phyloP scores from a whole-genome alignment of 352 stramenopile species.

The Blastocystis sp. region DNA sequence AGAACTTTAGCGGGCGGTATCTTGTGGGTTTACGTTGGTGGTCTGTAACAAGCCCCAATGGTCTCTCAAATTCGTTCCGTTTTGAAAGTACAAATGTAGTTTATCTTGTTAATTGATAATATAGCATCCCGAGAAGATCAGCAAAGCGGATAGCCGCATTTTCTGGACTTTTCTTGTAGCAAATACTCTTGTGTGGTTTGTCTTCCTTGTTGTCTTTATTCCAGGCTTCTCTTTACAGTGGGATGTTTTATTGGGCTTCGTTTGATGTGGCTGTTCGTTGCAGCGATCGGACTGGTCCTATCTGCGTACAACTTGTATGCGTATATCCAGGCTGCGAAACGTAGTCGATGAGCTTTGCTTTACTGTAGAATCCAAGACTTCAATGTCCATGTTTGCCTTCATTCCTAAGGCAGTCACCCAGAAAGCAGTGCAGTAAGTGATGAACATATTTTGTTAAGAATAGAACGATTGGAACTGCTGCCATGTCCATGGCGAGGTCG shows the following conservation, averaged over 20 bases:
- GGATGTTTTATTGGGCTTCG: background rate
- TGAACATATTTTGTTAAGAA: background rate
- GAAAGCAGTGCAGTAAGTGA: constrained; percentile 18
- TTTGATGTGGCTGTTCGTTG: background rate
- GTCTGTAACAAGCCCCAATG: background rate
- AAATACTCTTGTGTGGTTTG: background rate
- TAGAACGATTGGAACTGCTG: background rate
- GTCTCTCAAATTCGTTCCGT: background rate
- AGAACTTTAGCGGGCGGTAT: constrained; percentile 50
- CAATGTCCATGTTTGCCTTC: constrained; percentile 26
- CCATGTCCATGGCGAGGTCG: background rate
- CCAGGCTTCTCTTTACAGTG: background rate
- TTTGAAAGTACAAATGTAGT: constrained; percentile 51
- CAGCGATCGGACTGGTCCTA: background rate
- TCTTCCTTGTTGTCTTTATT: background rate
- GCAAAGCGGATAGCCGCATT: constrained; percentile 31
- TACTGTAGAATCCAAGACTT: constrained; percentile 28
- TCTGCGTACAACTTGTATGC: constrained; percentile 44
- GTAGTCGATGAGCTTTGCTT: background rate
- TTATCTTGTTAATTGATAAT: background rate
- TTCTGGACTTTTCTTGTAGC: constrained; percentile 41
- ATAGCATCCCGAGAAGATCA: constrained; percentile 23
- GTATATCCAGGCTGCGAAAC: background rate
- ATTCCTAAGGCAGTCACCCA: constrained; percentile 38
- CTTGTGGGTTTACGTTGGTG: constrained; percentile 49